A percentile compares a stretch with the other conserved stretches of the same genome.
Evolutionary conservation across 495 filamentous ascomycete genomes (phyloP).

Genomic region (Umbilicaria muhlenbergii): DNA sequence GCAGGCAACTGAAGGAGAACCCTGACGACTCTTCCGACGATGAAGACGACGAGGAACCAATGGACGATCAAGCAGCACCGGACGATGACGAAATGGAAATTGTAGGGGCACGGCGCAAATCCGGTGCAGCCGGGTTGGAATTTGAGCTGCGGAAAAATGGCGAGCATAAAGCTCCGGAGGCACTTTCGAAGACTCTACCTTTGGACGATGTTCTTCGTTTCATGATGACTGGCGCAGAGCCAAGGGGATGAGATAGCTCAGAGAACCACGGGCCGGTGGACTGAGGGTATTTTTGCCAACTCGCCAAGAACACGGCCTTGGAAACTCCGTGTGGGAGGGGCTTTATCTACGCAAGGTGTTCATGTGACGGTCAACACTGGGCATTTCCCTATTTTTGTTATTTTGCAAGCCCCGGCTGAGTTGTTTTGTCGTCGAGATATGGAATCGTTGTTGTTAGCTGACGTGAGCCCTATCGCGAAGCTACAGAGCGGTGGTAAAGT

Average conservation of each 20-base stretch:
- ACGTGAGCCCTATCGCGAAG: too few relatives aligned
- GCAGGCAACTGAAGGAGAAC: slow-evolving; percentile 37
- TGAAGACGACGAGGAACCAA: slow-evolving; percentile 25
- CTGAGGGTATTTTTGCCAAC: too few relatives aligned
- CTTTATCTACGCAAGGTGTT: too few relatives aligned
- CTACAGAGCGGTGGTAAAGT: too few relatives aligned
- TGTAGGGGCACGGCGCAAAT: slow-evolving; percentile 26
- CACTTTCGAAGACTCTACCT: slow-evolving; percentile 12
- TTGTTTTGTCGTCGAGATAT: too few relatives aligned
- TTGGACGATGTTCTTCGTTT: slow-evolving; percentile 38
- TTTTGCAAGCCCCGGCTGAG: too few relatives aligned
- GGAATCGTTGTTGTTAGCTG: too few relatives aligned
- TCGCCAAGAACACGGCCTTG: too few relatives aligned
- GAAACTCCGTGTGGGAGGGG: too few relatives aligned
- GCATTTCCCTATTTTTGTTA: too few relatives aligned
- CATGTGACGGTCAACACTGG: too few relatives aligned
- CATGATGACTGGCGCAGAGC: slow-evolving; percentile 34
- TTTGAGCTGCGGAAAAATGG: slow-evolving; percentile 15
- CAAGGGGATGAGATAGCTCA: slow-evolving; percentile 6
- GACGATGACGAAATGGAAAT: slow-evolving; percentile 27
- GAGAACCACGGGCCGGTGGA: too few relatives aligned
- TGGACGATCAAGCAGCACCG: slow-evolving; percentile 23
- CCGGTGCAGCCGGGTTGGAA: slow-evolving; percentile 23
- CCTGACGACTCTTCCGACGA: slow-evolving; percentile 36
- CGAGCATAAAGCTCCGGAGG: background rate